These are phyloP conservation scores for Pestalotiopsis sp. DNA, from an alignment of 2,329 filamentous ascomycete species.

Conservation along the genomic window DNA sequence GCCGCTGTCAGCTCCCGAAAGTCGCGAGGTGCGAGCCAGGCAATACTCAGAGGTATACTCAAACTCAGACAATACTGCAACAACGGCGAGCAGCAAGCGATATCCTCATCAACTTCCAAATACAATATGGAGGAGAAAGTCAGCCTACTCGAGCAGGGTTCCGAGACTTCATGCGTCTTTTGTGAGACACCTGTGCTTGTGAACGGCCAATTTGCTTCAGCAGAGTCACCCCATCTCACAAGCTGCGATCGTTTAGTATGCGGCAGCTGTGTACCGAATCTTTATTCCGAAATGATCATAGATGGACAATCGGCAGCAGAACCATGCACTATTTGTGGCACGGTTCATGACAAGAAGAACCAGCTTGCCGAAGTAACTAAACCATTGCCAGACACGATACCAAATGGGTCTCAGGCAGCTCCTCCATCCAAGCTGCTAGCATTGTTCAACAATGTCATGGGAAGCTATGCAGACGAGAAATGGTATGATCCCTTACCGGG, in stretches of 20 bases:
- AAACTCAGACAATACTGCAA: neutral
- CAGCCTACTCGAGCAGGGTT: neutral
- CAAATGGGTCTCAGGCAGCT: neutral
- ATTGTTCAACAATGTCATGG: neutral
- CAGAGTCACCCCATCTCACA: neutral
- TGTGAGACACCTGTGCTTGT: neutral
- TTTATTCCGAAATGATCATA: neutral
- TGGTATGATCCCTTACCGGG: neutral
- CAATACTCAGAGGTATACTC: neutral
- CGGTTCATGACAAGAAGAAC: neutral
- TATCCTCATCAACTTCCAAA: neutral
- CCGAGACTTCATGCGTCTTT: neutral
- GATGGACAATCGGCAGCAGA: neutral
- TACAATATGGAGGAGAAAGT: neutral
- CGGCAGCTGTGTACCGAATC: neutral
- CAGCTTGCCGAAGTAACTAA: neutral
- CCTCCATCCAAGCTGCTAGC: neutral
- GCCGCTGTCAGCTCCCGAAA: neutral
- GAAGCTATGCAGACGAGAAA: neutral
- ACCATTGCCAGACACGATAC: neutral
- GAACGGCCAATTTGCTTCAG: neutral
- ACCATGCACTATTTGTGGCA: neutral
- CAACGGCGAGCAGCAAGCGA: neutral
- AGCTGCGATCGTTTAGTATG: neutral
- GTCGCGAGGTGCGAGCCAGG: neutral